Base-by-base conservation (phyloP, 768 basidiomycete species). In the Tylopilus plumbeoviolaceoides region DNA sequence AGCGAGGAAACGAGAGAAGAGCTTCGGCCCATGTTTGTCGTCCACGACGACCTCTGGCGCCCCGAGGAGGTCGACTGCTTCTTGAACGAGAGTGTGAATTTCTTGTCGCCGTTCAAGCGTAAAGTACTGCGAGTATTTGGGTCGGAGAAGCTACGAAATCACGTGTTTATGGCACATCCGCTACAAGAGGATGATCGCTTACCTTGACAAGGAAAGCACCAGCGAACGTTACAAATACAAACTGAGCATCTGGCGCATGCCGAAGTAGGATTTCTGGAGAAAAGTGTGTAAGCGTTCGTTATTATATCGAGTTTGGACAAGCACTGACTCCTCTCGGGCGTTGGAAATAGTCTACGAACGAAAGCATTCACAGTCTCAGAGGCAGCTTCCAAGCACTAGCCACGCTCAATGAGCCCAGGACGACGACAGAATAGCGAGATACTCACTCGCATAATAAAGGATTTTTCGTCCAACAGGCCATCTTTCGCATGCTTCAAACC, bases 121-220 rank as follows among this genome's bases (percentile, higher is more conserved):
- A 28, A 91, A 75, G 63, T 84, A 82, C 10, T 74, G 68, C 0
- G 81, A 72, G 59, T 86, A 91, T 62, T 82, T 86, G 5, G 87
- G 89, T 70, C 88, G 87, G 12, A 92, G 74, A n/a, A 91, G 77
- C 85, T 86, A 55, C 14, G n/a, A 25, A 36, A 5, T 3, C 35
- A 36, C 21, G 31, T 55, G 44, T 56, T 38, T 25, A 38, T 25
- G 25, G 17, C 15, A 3, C 9, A 10, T 21, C 23, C 14, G 28
- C 9, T 4, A 7, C 43, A 46, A 27, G 39, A 48, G 23, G 18
- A 23, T 35, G 9, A 36, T 25, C 11, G 14, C 70, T 45, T 63
- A 84, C 87, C 76, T 92, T 91, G 57, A 93, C 78, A 15, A 93
- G 74, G 74, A 92, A 92, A 2, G 89, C 84, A 9, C 84, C 82